phyloP scores from a whole-genome alignment of 441 rosid genomes.

The Flueggea neowawraea region DNA sequence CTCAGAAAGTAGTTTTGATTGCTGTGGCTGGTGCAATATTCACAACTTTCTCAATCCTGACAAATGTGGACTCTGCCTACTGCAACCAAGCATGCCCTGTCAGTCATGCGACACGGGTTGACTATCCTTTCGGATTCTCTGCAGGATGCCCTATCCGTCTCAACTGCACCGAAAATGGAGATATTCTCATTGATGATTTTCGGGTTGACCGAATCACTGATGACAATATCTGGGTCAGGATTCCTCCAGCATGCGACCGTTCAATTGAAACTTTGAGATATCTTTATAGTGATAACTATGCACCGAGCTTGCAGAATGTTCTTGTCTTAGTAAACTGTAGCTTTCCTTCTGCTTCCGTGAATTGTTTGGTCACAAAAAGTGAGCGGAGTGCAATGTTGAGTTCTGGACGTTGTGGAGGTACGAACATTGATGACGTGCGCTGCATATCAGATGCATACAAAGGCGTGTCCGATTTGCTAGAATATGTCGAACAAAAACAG shows the following conservation, averaged over 20 bases:
- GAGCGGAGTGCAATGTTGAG: neutral
- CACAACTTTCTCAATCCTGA: neutral
- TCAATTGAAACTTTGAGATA: neutral
- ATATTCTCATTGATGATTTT: neutral
- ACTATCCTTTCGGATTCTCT: neutral
- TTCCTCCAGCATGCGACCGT: constrained; percentile 1
- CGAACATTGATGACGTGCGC: neutral
- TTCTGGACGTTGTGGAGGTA: neutral
- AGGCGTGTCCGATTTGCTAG: neutral
- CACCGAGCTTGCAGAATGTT: neutral
- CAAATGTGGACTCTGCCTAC: neutral
- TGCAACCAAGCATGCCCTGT: neutral
- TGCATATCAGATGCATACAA: neutral
- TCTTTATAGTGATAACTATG: constrained; percentile 1
- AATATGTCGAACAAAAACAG: neutral
- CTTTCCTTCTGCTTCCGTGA: neutral
- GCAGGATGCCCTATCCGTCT: neutral
- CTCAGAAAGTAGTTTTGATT: neutral
- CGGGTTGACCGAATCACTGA: neutral
- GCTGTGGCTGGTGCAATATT: neutral
- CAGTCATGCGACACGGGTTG: neutral
- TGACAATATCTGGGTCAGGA: neutral
- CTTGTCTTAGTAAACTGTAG: neutral
- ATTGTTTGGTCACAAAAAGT: neutral
- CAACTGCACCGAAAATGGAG: neutral